Evolutionary conservation across 768 basidiomycete species (phyloP).

Genomic region (Chalciporus chontae): DNA sequence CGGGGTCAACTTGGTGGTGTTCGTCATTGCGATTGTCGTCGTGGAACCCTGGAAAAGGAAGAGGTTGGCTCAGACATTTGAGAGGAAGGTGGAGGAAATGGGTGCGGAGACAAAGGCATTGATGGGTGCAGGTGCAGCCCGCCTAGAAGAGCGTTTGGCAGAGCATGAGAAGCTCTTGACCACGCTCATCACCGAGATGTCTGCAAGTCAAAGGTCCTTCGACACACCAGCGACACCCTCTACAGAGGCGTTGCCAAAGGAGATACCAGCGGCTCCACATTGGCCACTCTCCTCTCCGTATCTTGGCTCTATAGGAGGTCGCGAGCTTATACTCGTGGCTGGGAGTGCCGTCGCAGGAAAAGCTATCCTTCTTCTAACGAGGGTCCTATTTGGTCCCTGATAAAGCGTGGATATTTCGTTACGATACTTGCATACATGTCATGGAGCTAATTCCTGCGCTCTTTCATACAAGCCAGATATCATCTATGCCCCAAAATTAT

Average conservation of each 20-base stretch:
- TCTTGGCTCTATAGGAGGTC: constrained; percentile 8
- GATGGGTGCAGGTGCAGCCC: constrained; percentile 46
- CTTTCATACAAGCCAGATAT: background rate
- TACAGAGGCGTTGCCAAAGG: constrained; percentile 3
- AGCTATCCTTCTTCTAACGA: constrained; percentile 21
- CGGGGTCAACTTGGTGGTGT: constrained; percentile 85
- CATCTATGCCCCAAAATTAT: constrained; percentile 3
- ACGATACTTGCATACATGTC: background rate
- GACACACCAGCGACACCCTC: constrained; percentile 1
- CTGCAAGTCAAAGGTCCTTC: constrained; percentile 7
- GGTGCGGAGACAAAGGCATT: constrained; percentile 36
- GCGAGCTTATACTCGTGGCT: constrained; percentile 26
- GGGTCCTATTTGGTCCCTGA: constrained; percentile 16
- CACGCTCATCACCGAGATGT: constrained; percentile 22
- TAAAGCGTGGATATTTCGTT: background rate
- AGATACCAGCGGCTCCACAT: background rate
- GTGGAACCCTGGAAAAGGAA: constrained; percentile 97
- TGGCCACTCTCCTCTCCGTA: constrained; percentile 13
- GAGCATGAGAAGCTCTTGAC: constrained; percentile 41
- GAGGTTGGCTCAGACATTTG: constrained; percentile 83
- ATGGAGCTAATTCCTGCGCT: background rate
- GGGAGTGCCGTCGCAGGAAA: constrained; percentile 29
- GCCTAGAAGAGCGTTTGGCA: constrained; percentile 46
- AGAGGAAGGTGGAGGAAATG: constrained; percentile 71
- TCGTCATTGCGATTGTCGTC: constrained; percentile 81